phyloP scores from a whole-genome alignment of 2,329 filamentous ascomycete genomes.

The Erysiphe pulchra region DNA sequence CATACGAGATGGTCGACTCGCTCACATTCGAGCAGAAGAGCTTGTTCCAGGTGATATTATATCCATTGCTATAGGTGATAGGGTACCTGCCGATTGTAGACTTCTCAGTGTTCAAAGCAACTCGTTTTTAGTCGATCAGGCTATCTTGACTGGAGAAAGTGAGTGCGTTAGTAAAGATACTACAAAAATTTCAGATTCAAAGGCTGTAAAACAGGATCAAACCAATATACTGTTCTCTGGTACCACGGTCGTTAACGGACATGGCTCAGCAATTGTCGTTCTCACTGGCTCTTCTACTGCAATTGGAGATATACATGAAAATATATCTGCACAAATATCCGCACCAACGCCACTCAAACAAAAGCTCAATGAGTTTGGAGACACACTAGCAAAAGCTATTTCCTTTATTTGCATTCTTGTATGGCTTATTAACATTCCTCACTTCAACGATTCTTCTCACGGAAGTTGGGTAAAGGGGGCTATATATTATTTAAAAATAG shows the following conservation, averaged over 20 bases:
- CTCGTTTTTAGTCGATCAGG: conserved; percentile 89
- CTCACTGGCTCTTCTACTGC: conserved; percentile 75
- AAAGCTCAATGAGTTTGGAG: conserved; percentile 96
- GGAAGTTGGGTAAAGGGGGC: conserved; percentile 89
- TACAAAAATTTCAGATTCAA: conserved; percentile 40
- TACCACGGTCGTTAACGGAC: conserved; percentile 85
- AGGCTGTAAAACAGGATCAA: conserved; percentile 92
- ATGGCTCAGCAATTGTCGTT: conserved; percentile 74
- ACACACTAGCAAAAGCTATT: conserved; percentile 89
- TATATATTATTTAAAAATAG: conserved; percentile 99
- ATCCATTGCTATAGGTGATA: conserved; percentile 67
- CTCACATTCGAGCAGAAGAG: conserved; percentile 82
- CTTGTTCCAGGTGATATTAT: conserved; percentile 87
- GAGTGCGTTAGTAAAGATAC: conserved; percentile 84
- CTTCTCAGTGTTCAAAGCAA: conserved; percentile 83
- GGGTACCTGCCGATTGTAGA: conserved; percentile 85
- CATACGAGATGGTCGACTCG: conserved; percentile 48
- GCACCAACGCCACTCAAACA: conserved; percentile 94
- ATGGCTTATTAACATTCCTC: conserved; percentile 94
- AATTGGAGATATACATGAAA: conserved; percentile 97
- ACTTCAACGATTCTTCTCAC: conserved; percentile 87
- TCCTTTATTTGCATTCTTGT: conserved; percentile 89
- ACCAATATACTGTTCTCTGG: conserved; percentile 96
- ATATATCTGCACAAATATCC: conserved; percentile 92
- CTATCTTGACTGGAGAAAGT: conserved; percentile 89